Evolutionary conservation across 1,139 yeast species (phyloP).

Genomic region (Candida sanyaensis): DNA sequence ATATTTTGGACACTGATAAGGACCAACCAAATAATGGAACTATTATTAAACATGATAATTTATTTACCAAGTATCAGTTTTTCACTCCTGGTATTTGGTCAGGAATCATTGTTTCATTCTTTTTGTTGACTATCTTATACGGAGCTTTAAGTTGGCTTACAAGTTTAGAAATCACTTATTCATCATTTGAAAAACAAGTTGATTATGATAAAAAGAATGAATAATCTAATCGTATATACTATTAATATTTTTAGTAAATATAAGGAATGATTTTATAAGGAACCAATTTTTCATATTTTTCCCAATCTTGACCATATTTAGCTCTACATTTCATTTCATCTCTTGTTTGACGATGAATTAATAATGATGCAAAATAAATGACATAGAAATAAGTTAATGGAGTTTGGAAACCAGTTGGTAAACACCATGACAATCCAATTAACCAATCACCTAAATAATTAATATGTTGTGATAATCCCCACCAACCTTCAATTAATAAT

Average conservation of each 20-base stretch:
- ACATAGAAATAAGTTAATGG: constrained; percentile 88
- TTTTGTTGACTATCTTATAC: constrained; percentile 52
- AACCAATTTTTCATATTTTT: constrained; percentile 72
- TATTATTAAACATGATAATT: constrained; percentile 19
- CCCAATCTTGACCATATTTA: constrained; percentile 88
- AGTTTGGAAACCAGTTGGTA: constrained; percentile 82
- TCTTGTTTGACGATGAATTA: constrained; percentile 85
- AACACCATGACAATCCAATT: constrained; percentile 89
- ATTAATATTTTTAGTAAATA: constrained; percentile 51
- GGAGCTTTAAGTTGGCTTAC: constrained; percentile 63
- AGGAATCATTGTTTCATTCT: constrained; percentile 57
- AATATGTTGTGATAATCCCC: constrained; percentile 91
- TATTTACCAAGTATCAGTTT: constrained; percentile 44
- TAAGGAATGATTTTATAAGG: constrained; percentile 92
- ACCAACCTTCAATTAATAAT: constrained; percentile 90
- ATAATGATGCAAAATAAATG: constrained; percentile 74
- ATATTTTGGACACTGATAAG: constrained; percentile 18
- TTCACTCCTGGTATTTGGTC: constrained; percentile 67
- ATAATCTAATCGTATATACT: constrained; percentile 20
- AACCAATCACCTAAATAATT: constrained; percentile 96
- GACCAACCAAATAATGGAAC: constrained; percentile 11
- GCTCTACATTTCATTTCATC: constrained; percentile 89
- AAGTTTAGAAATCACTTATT: constrained; percentile 65
- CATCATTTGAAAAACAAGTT: constrained; percentile 69
- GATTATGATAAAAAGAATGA: constrained; percentile 65